Percentiles rank a stretch among this genome's conserved stretches.
phyloP scores from a whole-genome alignment of 2,329 filamentous ascomycete species.

The Ophiognomonia clavigignenti-juglandacearum region DNA sequence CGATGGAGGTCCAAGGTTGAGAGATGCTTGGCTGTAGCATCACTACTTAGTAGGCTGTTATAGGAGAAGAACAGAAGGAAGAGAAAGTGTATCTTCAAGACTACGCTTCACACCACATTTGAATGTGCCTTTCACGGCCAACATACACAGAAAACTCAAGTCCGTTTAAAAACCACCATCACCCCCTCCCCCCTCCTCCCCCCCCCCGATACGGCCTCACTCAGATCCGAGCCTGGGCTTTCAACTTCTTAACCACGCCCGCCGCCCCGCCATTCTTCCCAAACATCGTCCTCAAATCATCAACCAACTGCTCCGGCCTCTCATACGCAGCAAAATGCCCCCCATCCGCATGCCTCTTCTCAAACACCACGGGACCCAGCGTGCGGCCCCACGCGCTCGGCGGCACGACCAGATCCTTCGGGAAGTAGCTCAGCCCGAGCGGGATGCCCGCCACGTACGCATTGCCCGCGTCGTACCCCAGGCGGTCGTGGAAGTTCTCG shows the following conservation, averaged over 20 bases:
- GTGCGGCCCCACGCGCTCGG: conserved; percentile 54
- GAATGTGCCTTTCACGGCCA: too few species aligned
- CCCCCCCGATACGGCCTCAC: neutral
- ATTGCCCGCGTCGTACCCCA: neutral
- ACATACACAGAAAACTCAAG: too few species aligned
- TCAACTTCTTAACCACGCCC: conserved; percentile 24
- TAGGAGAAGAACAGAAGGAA: too few species aligned
- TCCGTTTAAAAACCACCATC: too few species aligned
- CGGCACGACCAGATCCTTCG: conserved; percentile 49
- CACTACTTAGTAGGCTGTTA: too few species aligned
- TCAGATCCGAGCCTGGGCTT: neutral
- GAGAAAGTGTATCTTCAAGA: too few species aligned
- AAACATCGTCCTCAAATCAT: conserved; percentile 56
- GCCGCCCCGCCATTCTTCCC: conserved; percentile 42
- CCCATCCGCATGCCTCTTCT: conserved; percentile 43
- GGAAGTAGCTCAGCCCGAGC: conserved; percentile 38
- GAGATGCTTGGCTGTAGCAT: too few species aligned
- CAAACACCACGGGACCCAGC: conserved; percentile 56
- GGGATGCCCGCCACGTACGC: conserved; percentile 17
- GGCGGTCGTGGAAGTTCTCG: conserved; percentile 48
- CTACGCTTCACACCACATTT: too few species aligned
- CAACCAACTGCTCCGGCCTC: conserved; percentile 44
- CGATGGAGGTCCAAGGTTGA: conserved; percentile 7
- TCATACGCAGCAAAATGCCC: conserved; percentile 62
- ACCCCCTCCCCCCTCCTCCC: too few species aligned